Evolutionary conservation across 1,139 yeast species (phyloP).

Genomic region (Hemisphaericaspora xylofermentans): DNA sequence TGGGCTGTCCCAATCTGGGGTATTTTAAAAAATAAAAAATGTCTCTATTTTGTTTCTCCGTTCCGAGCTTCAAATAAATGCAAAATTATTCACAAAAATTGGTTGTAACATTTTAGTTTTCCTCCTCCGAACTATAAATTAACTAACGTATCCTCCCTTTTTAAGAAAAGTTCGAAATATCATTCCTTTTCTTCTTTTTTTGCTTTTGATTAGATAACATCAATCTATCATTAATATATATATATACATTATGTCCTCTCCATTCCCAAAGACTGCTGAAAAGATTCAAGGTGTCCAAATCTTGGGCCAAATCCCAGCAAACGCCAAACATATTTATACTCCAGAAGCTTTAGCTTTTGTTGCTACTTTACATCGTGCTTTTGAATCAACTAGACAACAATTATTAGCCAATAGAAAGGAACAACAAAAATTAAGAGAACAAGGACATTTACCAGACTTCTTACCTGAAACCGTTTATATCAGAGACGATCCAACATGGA

Average conservation of each 20-base stretch:
- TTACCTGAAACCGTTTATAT: conserved; percentile 69
- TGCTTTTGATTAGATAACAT: neutral
- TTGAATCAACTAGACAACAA: conserved; percentile 58
- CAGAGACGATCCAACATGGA: conserved; percentile 75
- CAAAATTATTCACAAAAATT: too few species aligned
- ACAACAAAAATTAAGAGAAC: conserved; percentile 62
- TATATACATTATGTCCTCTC: conserved; percentile 36
- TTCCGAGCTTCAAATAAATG: conserved; percentile 1
- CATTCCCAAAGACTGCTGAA: conserved; percentile 54
- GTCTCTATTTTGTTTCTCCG: conserved; percentile 2
- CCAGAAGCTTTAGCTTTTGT: conserved; percentile 70
- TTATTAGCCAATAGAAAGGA: conserved; percentile 59
- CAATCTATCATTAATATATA: neutral
- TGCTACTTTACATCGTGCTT: conserved; percentile 72
- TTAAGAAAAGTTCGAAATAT: neutral
- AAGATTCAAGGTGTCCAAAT: conserved; percentile 64
- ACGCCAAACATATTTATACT: conserved; percentile 62
- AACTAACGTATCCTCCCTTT: neutral
- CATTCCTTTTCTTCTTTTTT: neutral
- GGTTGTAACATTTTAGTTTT: neutral
- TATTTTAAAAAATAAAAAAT: neutral
- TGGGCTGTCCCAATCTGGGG: conserved; percentile 3
- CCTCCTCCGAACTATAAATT: conserved; percentile 3
- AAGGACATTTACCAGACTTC: conserved; percentile 70
- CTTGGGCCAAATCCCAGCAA: conserved; percentile 59